Percentiles rank a stretch among this genome's conserved stretches.
phyloP scores from a whole-genome alignment of 1,139 yeast species.

The Williopsis jadinii region DNA sequence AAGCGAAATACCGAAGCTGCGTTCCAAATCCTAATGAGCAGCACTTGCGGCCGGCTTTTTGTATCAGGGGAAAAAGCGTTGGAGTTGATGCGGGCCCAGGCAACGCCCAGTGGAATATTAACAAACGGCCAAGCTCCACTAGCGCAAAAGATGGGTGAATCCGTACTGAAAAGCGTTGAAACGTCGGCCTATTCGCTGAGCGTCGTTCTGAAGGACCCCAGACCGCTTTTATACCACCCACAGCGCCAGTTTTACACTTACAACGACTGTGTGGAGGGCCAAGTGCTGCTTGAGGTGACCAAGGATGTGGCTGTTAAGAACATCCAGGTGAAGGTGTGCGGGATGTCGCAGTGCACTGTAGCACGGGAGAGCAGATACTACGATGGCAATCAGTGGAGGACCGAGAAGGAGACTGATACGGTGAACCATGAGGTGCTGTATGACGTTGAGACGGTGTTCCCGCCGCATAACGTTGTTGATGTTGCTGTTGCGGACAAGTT shows the following conservation, averaged over 20 bases:
- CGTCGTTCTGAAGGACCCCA: no score
- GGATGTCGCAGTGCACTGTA: constrained; percentile 36
- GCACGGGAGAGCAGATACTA: background rate
- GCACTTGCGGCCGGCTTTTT: no score
- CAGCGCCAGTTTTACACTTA: background rate
- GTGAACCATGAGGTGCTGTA: constrained; percentile 45
- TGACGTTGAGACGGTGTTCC: constrained; percentile 48
- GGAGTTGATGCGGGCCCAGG: no score
- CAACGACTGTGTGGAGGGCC: constrained; percentile 7
- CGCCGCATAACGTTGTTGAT: constrained; percentile 45
- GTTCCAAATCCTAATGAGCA: no score
- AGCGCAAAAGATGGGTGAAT: no score
- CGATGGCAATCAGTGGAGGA: constrained; percentile 5
- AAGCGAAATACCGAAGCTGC: no score
- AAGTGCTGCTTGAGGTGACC: constrained; percentile 4
- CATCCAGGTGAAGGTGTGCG: constrained; percentile 55
- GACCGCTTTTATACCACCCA: no score
- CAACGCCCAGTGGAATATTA: no score
- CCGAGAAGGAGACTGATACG: constrained; percentile 10
- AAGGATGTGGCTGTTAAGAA: constrained; percentile 38
- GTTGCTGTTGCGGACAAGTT: constrained; percentile 44
- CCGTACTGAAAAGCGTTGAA: no score
- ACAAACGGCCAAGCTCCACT: no score
- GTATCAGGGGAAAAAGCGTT: no score
- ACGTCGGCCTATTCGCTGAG: no score